Evolutionary conservation across 1,284 basidiomycete species (phyloP).

Genomic region (Sphaerobolus stellatus): DNA sequence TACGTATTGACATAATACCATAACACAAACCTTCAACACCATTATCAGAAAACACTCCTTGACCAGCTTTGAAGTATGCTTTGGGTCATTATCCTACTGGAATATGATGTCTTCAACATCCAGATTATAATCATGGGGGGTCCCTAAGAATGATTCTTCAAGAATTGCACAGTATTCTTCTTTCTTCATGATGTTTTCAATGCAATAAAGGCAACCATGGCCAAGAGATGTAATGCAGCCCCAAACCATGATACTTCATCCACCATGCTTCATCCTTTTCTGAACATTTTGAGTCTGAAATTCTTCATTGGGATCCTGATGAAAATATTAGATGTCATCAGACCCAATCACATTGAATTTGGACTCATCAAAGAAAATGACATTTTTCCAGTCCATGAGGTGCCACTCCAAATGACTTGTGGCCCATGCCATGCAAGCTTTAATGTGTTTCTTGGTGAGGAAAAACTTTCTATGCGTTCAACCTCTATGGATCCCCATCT

Average conservation of each 20-base stretch:
- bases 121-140: neutral
- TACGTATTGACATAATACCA: too few species aligned
- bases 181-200: neutral
- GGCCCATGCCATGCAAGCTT: too few species aligned
- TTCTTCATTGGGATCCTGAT: too few species aligned
- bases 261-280: neutral
- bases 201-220: neutral
- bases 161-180: neutral
- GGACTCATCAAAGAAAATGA: too few species aligned
- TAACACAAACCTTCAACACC: slow-evolving; percentile 26
- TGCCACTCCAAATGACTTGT: too few species aligned
- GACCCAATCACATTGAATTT: too few species aligned
- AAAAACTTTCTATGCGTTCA: too few species aligned
- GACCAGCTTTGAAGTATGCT: slow-evolving; percentile 31
- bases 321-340: too few species aligned
- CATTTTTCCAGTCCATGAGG: too few species aligned
- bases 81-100: slow-evolving; percentile 39
- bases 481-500: too few species aligned
- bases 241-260: neutral
- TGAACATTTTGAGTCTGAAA: neutral
- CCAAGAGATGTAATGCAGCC: neutral
- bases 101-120: slow-evolving; percentile 18
- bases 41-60: slow-evolving; percentile 32
- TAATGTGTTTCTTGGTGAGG: too few species aligned
- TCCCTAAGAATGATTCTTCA: neutral